Evolutionary conservation across 345 rosid species (phyloP), one percentile per base, ranked within the genome.

Genomic region (Erysimum cheiranthoides): DNA sequence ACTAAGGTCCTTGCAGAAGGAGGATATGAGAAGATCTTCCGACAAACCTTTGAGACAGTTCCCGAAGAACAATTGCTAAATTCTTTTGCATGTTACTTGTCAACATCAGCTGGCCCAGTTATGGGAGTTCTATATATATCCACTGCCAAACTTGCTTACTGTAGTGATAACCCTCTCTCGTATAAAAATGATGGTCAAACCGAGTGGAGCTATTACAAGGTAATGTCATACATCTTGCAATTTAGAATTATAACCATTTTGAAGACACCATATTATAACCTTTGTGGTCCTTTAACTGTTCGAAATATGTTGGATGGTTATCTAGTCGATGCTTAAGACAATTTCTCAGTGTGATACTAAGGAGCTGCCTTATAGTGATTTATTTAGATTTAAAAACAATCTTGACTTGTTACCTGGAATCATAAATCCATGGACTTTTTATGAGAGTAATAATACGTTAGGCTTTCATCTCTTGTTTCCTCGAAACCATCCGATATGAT

Each of bases 91-190:
- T 90, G 96, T 68, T 90, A 88, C 85, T 76, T 87, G 67, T 88
- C 90, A 16, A 90, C 93, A 73, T 90, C 93, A 53, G 96, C 93
- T 71, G 96, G 96, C 43, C 96, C 93, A 32, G 96, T 90, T 17
- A 90, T 90, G 93, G 93, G 96, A 61, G 73, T 84, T 52, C 67
- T 90, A 35, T 90, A 90, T 71, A 77, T 88, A 38, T 90, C 96
- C 54, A 68, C 86, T 4, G 92, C 80, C 43, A 88, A 90, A 76
- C 88, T 90, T 47, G 90, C 90, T 47, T 90, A 85, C 78, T 84
- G 84, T 73, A 90, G 92, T 47, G 93, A 90, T 77, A 88, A 74
- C 36, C 93, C 96, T 64, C 87, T 90, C 64, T 85, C 96, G 0
- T 88, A 88, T 69, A 88, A 88, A 82, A 71, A 75, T 60, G 85